phyloP scores from a whole-genome alignment of 306 rosid genomes.

The Vigna hirtella region DNA sequence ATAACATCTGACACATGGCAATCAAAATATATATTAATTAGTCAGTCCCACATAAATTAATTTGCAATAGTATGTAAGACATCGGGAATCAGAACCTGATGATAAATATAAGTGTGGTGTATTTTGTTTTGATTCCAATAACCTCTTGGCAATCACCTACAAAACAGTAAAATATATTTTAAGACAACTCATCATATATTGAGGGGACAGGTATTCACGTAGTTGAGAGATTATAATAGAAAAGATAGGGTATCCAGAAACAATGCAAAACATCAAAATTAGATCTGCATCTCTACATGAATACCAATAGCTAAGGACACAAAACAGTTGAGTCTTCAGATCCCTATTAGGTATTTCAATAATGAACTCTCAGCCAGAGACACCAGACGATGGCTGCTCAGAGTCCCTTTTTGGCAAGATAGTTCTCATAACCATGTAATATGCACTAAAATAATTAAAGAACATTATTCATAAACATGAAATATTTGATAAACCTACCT shows the following conservation, averaged over 20 bases:
- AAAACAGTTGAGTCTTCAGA: slow-evolving; percentile 15
- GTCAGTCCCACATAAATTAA: slow-evolving; percentile 28
- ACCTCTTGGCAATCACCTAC: slow-evolving; percentile 94
- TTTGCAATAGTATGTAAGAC: slow-evolving; percentile 32
- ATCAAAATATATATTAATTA: slow-evolving; percentile 36
- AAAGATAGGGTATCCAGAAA: slow-evolving; percentile 11
- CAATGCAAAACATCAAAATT: slow-evolving; percentile 18
- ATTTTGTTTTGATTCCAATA: slow-evolving; percentile 88
- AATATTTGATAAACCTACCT: slow-evolving; percentile 59
- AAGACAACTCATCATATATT: slow-evolving; percentile 17
- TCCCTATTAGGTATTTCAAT: slow-evolving; percentile 21
- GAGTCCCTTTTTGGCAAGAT: slow-evolving; percentile 31
- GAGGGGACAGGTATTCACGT: not conserved
- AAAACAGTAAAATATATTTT: slow-evolving; percentile 35
- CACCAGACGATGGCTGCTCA: slow-evolving; percentile 21
- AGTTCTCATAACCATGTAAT: slow-evolving; percentile 23
- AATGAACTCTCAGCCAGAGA: slow-evolving; percentile 30
- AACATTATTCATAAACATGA: slow-evolving; percentile 26
- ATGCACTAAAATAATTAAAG: slow-evolving; percentile 33
- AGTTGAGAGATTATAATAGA: slow-evolving; percentile 32
- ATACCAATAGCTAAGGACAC: slow-evolving; percentile 2
- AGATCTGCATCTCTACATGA: slow-evolving; percentile 19
- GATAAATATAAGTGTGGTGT: slow-evolving; percentile 90
- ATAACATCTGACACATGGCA: slow-evolving; percentile 67
- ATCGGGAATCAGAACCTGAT: slow-evolving; percentile 65